Evolutionary conservation across 2,329 filamentous ascomycete species (phyloP).

Genomic region (Keithomyces neogunnii): DNA sequence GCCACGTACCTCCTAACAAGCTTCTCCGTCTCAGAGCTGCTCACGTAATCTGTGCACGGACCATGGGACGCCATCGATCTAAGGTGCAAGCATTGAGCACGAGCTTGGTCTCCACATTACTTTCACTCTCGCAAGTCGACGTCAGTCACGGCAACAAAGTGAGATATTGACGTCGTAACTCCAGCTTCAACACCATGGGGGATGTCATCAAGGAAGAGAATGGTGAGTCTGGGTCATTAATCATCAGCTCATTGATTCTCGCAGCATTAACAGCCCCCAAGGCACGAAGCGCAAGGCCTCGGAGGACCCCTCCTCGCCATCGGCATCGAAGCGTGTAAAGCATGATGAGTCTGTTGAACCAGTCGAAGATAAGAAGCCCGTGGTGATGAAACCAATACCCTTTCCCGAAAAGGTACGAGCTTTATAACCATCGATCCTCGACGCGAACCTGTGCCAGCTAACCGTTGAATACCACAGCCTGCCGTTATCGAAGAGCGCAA

Average conservation of each 20-base stretch:
- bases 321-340: conserved; percentile 58
- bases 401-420: conserved; percentile 74
- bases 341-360: conserved; percentile 24
- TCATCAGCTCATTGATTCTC: neutral
- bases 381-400: conserved; percentile 57
- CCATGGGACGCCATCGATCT: conserved; percentile 2
- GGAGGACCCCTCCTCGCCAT: conserved; percentile 54
- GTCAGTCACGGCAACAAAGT: neutral
- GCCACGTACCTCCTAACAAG: neutral
- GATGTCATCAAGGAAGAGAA: conserved; percentile 21
- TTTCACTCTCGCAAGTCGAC: neutral
- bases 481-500: conserved; percentile 70
- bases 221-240: conserved; percentile 20
- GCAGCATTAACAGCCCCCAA: conserved; percentile 13
- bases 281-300: conserved; percentile 65
- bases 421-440: neutral
- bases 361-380: conserved; percentile 34
- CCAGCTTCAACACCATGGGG: neutral
- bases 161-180: neutral
- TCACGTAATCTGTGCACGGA: conserved; percentile 24
- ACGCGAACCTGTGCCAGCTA: neutral
- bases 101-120: neutral
- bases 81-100: neutral
- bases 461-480: neutral
- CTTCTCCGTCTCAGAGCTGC: neutral